These are phyloP conservation scores for Aspergillus pseudoglaucus DNA, from an alignment of 2,329 filamentous ascomycete species.

Conservation along the genomic window DNA sequence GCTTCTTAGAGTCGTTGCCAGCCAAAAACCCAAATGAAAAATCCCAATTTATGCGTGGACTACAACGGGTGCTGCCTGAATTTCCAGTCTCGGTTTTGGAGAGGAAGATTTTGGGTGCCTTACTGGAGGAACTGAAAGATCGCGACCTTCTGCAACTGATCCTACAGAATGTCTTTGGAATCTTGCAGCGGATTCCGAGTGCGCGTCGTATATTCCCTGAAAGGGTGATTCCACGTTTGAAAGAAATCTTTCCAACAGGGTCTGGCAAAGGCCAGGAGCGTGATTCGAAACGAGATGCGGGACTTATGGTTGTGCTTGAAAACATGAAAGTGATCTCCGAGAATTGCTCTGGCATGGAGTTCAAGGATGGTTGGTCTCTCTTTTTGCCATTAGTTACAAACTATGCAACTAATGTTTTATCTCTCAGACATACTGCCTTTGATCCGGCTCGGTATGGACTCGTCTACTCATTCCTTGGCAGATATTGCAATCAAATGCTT, in stretches of 20 bases:
- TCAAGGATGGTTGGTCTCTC: constrained; percentile 71
- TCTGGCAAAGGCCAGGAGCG: constrained; percentile 54
- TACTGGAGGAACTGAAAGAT: constrained; percentile 92
- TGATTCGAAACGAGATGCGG: constrained; percentile 77
- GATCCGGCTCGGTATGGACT: constrained; percentile 75
- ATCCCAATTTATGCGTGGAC: constrained; percentile 78
- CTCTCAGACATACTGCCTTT: constrained; percentile 75
- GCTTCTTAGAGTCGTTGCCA: constrained; percentile 84
- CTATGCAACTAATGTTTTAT: constrained; percentile 14
- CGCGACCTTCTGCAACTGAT: constrained; percentile 77
- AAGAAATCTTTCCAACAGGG: constrained; percentile 69
- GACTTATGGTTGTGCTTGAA: constrained; percentile 84
- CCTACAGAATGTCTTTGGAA: constrained; percentile 86
- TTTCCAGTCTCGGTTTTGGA: constrained; percentile 92
- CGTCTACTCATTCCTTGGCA: constrained; percentile 79
- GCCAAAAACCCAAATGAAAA: constrained; percentile 91
- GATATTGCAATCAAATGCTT: constrained; percentile 77
- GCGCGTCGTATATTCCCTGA: constrained; percentile 75
- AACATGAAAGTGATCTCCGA: constrained; percentile 68
- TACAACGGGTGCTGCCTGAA: constrained; percentile 79
- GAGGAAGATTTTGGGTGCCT: constrained; percentile 81
- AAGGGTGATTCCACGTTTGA: constrained; percentile 74
- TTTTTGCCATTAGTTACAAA: constrained; percentile 2
- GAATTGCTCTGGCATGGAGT: constrained; percentile 84
- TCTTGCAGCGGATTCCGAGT: constrained; percentile 69